These are phyloP conservation scores for Rhizophagus sp. DNA, from an alignment of 192 early-diverging fungal genomes.

Conservation along the genomic window DNA sequence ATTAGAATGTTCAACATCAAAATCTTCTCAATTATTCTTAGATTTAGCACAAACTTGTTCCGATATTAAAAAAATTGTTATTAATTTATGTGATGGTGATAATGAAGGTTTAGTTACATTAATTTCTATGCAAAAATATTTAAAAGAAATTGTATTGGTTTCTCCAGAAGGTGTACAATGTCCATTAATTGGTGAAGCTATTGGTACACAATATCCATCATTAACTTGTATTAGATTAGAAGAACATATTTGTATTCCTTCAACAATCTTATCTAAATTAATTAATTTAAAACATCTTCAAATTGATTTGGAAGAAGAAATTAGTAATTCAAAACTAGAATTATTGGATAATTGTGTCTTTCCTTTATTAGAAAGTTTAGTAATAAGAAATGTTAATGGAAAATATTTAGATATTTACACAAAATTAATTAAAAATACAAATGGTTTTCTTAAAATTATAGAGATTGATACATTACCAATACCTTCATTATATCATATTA, in stretches of 20 bases:
- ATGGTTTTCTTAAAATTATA: not conserved
- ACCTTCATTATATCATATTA: not conserved
- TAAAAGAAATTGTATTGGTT: not conserved
- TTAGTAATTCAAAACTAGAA: not conserved
- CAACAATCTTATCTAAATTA: not conserved
- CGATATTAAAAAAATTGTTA: not conserved
- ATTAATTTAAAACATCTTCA: not conserved
- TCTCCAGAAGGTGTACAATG: not conserved
- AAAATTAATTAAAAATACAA: not conserved
- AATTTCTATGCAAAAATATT: not conserved
- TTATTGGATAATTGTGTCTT: not conserved
- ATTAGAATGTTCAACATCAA: slow-evolving; percentile 1
- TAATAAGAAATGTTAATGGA: not conserved
- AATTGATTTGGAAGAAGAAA: not conserved
- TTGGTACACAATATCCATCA: not conserved
- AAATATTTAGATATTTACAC: not conserved
- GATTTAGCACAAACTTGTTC: not conserved
- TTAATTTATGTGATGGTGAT: not conserved
- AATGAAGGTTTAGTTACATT: not conserved
- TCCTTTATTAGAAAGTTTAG: not conserved
- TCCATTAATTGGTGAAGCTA: not conserved
- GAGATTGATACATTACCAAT: not conserved
- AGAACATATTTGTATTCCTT: not conserved
- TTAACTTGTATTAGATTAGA: not conserved
- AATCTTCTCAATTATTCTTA: not conserved